Conservation (phyloP, 208 protist genomes). For the Polymyxa betae region DNA sequence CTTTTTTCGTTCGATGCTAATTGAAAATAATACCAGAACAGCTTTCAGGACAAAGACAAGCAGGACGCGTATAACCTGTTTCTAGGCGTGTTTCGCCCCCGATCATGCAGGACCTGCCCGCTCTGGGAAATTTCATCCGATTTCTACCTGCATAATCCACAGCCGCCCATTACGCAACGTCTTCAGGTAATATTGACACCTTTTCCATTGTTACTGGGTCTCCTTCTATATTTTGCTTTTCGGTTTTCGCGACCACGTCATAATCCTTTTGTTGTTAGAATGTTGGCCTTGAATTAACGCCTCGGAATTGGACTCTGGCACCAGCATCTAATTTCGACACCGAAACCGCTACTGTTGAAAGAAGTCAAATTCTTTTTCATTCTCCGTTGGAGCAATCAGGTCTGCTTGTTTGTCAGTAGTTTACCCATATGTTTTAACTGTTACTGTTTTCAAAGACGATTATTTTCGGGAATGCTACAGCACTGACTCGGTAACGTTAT, state of each 20-base stretch:
- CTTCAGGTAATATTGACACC: not conserved
- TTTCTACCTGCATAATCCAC: conserved; percentile 52
- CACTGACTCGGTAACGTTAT: not conserved
- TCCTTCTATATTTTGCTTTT: not conserved
- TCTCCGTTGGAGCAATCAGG: not conserved
- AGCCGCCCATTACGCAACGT: not conserved
- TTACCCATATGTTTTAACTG: not conserved
- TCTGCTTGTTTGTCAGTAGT: not conserved
- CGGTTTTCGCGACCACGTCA: no score
- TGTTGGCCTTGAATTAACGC: not conserved
- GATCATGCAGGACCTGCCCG: not conserved
- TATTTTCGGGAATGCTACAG: not conserved
- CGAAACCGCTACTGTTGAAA: not conserved
- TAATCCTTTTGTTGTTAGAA: no score
- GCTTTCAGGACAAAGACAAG: conserved; percentile 57
- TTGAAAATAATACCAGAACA: conserved; percentile 36
- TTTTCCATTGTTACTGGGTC: not conserved
- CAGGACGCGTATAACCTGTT: conserved; percentile 55
- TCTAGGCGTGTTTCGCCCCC: conserved; percentile 44
- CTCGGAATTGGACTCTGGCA: not conserved
- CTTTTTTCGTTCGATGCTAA: not conserved
- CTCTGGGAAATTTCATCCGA: conserved; percentile 50
- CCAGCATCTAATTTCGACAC: not conserved
- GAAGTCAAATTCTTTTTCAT: not conserved
- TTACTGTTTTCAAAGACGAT: not conserved